phyloP scores from a whole-genome alignment of 2,329 filamentous ascomycete genomes.

The Sarocladiaceae sp. region DNA sequence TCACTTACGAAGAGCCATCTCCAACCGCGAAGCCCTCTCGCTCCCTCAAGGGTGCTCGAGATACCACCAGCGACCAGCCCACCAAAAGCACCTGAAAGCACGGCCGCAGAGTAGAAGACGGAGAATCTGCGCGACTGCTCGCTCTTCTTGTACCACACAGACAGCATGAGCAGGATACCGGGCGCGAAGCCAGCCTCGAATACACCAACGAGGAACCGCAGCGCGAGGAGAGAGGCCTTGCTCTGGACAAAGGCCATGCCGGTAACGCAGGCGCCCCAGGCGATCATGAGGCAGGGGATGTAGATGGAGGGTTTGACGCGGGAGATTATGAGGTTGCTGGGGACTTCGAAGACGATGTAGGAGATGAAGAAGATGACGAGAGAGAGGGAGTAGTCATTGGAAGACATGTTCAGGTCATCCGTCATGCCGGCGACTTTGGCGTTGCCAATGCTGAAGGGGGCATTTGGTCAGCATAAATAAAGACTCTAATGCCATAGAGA shows the following conservation, averaged over 20 bases:
- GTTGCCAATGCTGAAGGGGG: conserved; percentile 55
- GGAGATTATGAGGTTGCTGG: conserved; percentile 50
- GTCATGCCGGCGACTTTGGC: conserved; percentile 49
- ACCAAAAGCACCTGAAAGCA: conserved; percentile 52
- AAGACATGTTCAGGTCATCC: conserved; percentile 38
- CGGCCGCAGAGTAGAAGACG: conserved; percentile 48
- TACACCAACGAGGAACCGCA: conserved; percentile 44
- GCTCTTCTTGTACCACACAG: conserved; percentile 48
- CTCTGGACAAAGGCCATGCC: conserved; percentile 44
- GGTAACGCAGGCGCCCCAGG: conserved; percentile 49
- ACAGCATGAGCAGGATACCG: conserved; percentile 50
- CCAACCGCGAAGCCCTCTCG: conserved; percentile 54
- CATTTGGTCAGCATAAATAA: neutral
- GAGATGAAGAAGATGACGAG: conserved; percentile 53
- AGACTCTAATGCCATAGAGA: too few relatives aligned
- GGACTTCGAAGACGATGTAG: conserved; percentile 49
- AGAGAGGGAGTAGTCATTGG: conserved; percentile 47
- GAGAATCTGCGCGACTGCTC: conserved; percentile 49
- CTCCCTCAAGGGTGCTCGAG: conserved; percentile 46
- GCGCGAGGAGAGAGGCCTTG: conserved; percentile 38
- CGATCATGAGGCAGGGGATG: conserved; percentile 45
- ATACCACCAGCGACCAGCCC: conserved; percentile 55
- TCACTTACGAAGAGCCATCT: conserved; percentile 44
- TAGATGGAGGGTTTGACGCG: conserved; percentile 43
- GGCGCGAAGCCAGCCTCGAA: conserved; percentile 54